Base-by-base conservation (phyloP, 2,329 filamentous ascomycete species). In the Fusarium odoratissimum region DNA sequence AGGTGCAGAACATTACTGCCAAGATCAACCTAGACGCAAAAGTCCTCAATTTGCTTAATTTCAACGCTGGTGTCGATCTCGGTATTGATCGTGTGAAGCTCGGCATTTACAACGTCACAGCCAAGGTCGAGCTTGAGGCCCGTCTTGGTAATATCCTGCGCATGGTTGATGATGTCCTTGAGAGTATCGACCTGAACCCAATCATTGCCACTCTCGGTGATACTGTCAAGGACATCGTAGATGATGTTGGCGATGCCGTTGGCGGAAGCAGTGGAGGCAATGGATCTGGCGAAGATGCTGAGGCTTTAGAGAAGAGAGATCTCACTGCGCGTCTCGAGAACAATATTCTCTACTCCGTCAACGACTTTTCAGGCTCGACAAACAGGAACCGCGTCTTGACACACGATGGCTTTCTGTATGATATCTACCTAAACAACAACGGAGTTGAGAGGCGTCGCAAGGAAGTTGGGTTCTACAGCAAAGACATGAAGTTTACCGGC, bases 21-120 rank as follows among this genome's bases (percentile, higher is more conserved):
- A 69, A 69, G n/a, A 64, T 69, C 48, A 69, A 69, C 21, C 65
- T 69, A 1, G 67, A 69, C 25, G 67, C 59, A 8, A 69, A 69
- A 48, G 65, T 69, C 25, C 65, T 69, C n/a, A 69, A 60, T 16
- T 14, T 69, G 23, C 67, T 69, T 25, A 69, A 69, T 28, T 69
- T 69, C 38, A 69, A 69, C 5, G 67, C 67, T 10, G 65, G 67
- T 23, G 67, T 69, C n/a, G 65, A 69, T 51, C 59, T 69, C 7
- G 67, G 67, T 2, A 69, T 69, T 10, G 67, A 69, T 11, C 60
- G 67, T 16, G 67, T 69, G 3, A 69, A 69, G 41, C 67, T 69
- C 13, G 67, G 67, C 11, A 69, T 69, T 17, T 69, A 69, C 16
- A 69, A 69, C 19, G 67, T 69, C 42, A 69, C 67, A 13, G 67